Evolutionary conservation across 768 basidiomycete species (phyloP).

Genomic region (Auricularia heimuer): DNA sequence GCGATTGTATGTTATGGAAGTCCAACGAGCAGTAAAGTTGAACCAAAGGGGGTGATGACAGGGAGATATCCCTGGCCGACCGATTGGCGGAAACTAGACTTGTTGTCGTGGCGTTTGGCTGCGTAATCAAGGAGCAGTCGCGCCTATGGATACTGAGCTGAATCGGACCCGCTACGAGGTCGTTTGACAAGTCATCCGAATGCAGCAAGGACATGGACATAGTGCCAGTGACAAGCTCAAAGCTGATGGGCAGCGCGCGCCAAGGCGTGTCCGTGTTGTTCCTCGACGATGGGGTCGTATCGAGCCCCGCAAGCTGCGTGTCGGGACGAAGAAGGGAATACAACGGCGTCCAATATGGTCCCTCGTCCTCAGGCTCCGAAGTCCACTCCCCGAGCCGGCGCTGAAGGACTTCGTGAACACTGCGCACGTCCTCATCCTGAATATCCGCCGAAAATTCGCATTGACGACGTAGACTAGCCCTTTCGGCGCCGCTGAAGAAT

Average conservation of each 20-base stretch:
- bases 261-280: background rate
- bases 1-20: slow-evolving; percentile 32
- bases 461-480: slow-evolving; percentile 12
- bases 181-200: background rate
- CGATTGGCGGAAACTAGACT: background rate
- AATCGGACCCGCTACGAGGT: background rate
- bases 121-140: background rate
- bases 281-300: background rate
- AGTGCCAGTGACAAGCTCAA: background rate
- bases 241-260: background rate
- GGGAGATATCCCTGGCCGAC: background rate
- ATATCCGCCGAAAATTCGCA: background rate
- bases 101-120: background rate
- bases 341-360: background rate
- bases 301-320: background rate
- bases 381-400: background rate
- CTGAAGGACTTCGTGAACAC: background rate
- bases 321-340: background rate
- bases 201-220: background rate
- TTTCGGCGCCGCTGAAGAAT: slow-evolving; percentile 25
- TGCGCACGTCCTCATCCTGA: background rate
- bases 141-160: background rate
- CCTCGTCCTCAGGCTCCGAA: background rate
- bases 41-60: slow-evolving; percentile 10
- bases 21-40: slow-evolving; percentile 26